Evolutionary conservation across 2,329 filamentous ascomycete genomes (phyloP).

Genomic region (Exophiala spinifera): DNA sequence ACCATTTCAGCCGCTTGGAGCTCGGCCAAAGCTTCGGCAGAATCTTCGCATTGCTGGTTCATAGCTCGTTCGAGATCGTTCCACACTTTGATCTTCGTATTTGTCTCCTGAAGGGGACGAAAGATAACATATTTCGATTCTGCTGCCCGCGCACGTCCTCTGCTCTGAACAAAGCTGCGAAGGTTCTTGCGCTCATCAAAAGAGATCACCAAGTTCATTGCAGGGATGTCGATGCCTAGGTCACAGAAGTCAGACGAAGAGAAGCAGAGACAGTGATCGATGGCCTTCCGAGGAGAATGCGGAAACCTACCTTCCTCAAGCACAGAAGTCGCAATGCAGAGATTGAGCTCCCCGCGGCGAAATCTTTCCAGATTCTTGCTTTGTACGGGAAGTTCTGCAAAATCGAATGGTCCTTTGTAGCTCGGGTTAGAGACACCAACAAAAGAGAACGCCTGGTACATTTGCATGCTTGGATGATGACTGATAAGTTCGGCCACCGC

Average conservation of each 20-base stretch:
- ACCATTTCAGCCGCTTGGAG: constrained; percentile 50
- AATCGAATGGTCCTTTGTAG: constrained; percentile 41
- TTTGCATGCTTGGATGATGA: constrained; percentile 46
- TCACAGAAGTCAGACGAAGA: constrained; percentile 47
- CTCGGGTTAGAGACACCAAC: constrained; percentile 49
- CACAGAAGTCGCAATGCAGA: constrained; percentile 58
- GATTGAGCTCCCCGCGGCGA: constrained; percentile 50
- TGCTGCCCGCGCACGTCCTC: constrained; percentile 60
- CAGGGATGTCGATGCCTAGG: constrained; percentile 57
- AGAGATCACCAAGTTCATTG: constrained; percentile 63
- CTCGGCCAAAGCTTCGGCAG: constrained; percentile 30
- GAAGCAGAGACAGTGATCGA: constrained; percentile 25
- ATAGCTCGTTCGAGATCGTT: constrained; percentile 67
- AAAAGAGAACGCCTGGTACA: constrained; percentile 47
- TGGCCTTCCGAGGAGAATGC: constrained; percentile 47
- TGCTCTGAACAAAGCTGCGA: constrained; percentile 63
- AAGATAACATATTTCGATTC: constrained; percentile 57
- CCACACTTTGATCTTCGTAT: constrained; percentile 54
- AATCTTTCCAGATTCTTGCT: constrained; percentile 51
- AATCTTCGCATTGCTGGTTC: constrained; percentile 64
- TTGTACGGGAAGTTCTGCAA: constrained; percentile 50
- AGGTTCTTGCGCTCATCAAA: constrained; percentile 61
- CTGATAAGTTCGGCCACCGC: constrained; percentile 59
- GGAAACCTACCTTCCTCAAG: constrained; percentile 49
- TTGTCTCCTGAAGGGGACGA: constrained; percentile 32